phyloP scores from a whole-genome alignment of 371 early-diverging fungal genomes.

The Amoeboaphelidium protococcarum region DNA sequence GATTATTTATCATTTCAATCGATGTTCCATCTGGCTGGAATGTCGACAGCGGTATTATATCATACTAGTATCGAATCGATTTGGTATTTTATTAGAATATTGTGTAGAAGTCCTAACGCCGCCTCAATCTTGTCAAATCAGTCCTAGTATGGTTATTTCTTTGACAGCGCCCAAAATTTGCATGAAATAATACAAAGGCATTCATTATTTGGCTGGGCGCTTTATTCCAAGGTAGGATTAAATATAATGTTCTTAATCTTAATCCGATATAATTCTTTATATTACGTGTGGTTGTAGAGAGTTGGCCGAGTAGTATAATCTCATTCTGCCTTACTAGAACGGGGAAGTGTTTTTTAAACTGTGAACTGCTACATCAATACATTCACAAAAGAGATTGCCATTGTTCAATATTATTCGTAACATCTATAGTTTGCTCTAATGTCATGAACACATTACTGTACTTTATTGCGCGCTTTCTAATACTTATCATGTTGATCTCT shows the following conservation, averaged over 20 bases:
- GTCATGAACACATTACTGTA: too few species aligned
- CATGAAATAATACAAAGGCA: slow-evolving; percentile 35
- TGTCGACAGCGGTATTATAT: slow-evolving; percentile 38
- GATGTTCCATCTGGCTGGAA: slow-evolving; percentile 89
- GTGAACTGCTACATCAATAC: too few species aligned
- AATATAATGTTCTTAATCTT: background rate
- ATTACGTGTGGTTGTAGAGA: background rate
- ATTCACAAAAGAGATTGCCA: too few species aligned
- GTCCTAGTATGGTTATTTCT: slow-evolving; percentile 54
- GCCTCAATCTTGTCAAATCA: slow-evolving; percentile 16
- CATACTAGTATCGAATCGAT: background rate
- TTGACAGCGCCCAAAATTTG: slow-evolving; percentile 68
- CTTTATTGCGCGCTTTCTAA: too few species aligned
- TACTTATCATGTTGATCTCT: too few species aligned
- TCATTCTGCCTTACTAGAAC: slow-evolving; percentile 33
- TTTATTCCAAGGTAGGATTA: slow-evolving; percentile 35
- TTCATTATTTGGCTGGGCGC: slow-evolving; percentile 63
- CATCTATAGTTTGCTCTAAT: too few species aligned
- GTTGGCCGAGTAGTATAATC: slow-evolving; percentile 25
- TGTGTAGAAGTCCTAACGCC: background rate
- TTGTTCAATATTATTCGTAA: too few species aligned
- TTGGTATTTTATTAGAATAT: slow-evolving; percentile 8
- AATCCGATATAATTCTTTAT: background rate
- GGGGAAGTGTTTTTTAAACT: too few species aligned
- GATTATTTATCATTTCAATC: slow-evolving; percentile 16